phyloP scores from a whole-genome alignment of 2,329 filamentous ascomycete species.

The Ascochyta rabiei region DNA sequence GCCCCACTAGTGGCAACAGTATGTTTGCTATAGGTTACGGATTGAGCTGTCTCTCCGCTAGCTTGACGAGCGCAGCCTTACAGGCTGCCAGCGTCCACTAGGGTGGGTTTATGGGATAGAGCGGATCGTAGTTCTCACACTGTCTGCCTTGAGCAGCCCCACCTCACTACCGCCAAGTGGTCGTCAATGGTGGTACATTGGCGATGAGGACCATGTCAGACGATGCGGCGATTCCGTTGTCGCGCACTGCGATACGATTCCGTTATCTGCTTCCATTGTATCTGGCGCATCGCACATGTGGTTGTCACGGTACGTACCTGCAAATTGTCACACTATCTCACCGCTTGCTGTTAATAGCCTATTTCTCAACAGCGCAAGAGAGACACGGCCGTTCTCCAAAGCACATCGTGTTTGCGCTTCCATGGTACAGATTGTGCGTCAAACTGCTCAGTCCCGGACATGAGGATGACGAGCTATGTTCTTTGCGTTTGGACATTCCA shows the following conservation, averaged over 20 bases:
- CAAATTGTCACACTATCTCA: slow-evolving; percentile 28
- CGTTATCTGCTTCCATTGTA: slow-evolving; percentile 9
- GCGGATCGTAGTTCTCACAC: slow-evolving; percentile 5
- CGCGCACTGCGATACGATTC: slow-evolving; percentile 26
- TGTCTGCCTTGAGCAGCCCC: slow-evolving; percentile 18
- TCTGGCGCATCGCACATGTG: slow-evolving; percentile 13
- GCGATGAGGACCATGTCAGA: slow-evolving; percentile 27
- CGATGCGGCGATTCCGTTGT: slow-evolving; percentile 18
- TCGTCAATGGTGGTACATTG: slow-evolving; percentile 29
- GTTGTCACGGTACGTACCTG: slow-evolving; percentile 26
- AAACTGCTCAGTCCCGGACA: not conserved
- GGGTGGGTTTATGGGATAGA: slow-evolving; percentile 11
- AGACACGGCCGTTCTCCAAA: not conserved
- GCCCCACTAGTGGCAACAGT: slow-evolving; percentile 25
- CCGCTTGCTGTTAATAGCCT: slow-evolving; percentile 17
- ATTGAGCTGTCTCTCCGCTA: slow-evolving; percentile 33
- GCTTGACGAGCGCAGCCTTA: slow-evolving; percentile 26
- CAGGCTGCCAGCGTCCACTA: slow-evolving; percentile 10
- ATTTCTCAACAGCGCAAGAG: not conserved
- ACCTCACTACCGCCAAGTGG: slow-evolving; percentile 17
- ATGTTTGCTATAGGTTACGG: slow-evolving; percentile 20
- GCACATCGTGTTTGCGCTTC: not conserved
- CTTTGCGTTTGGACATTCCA: not conserved
- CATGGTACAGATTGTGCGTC: not conserved
- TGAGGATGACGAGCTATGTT: not conserved